A percentile compares a stretch with the other conserved stretches of the same genome.
phyloP scores from a whole-genome alignment of 2,329 filamentous ascomycete genomes.

The Phaeoacremonium minimum region DNA sequence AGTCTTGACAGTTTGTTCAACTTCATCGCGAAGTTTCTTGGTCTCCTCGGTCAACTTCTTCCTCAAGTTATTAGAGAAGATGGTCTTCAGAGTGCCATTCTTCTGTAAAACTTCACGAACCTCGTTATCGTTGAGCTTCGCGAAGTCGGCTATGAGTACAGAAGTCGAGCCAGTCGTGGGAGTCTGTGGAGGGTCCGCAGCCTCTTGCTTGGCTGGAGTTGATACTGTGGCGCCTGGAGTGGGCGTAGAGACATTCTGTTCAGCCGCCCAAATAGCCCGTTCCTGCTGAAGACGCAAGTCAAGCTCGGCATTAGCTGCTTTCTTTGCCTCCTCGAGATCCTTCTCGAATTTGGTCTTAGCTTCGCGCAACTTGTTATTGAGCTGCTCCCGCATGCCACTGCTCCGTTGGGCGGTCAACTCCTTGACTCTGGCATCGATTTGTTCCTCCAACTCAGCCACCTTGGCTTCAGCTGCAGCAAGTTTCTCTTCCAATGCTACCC shows the following conservation, averaged over 20 bases:
- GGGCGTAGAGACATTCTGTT: too few relatives aligned
- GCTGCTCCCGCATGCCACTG: slow-evolving; percentile 63
- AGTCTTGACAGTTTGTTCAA: slow-evolving; percentile 37
- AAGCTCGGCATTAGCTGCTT: slow-evolving; percentile 42
- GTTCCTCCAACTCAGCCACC: slow-evolving; percentile 60
- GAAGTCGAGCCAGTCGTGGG: slow-evolving; percentile 26
- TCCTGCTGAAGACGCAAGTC: slow-evolving; percentile 56
- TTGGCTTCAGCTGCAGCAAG: slow-evolving; percentile 56
- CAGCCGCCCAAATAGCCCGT: slow-evolving; percentile 56
- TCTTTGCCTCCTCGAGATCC: slow-evolving; percentile 46
- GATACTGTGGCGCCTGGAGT: slow-evolving; percentile 13
- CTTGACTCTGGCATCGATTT: slow-evolving; percentile 59
- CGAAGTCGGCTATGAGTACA: slow-evolving; percentile 32
- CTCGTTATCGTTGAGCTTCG: slow-evolving; percentile 47
- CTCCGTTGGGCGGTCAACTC: slow-evolving; percentile 60
- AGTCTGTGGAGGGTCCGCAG: slow-evolving; percentile 23
- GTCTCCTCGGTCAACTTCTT: slow-evolving; percentile 65
- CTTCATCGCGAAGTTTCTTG: slow-evolving; percentile 53
- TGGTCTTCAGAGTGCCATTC: slow-evolving; percentile 53
- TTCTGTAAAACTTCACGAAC: slow-evolving; percentile 52
- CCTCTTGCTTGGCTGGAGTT: slow-evolving; percentile 35
- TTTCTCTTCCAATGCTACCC: slow-evolving; percentile 57
- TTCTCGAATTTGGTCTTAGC: slow-evolving; percentile 49
- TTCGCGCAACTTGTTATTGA: slow-evolving; percentile 69
- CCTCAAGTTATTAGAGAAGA: slow-evolving; percentile 59